Conservation (phyloP, 352 stramenopile species). For the Pythium dissimile region DNA sequence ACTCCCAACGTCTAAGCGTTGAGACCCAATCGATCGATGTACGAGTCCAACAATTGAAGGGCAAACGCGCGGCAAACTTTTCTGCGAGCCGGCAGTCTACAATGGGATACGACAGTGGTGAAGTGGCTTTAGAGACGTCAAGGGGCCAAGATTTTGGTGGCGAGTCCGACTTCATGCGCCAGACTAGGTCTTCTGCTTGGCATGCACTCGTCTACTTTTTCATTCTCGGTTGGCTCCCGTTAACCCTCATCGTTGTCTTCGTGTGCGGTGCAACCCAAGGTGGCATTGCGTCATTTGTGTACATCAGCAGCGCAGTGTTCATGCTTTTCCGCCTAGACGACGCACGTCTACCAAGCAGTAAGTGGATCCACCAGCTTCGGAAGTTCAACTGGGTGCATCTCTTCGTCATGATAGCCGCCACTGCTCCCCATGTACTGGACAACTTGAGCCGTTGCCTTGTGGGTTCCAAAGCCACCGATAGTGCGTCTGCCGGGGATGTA, state of each 20-base stretch:
- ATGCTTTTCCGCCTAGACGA: constrained; percentile 83
- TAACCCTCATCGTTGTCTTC: constrained; percentile 71
- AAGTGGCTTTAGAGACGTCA: constrained; percentile 2
- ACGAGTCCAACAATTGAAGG: constrained; percentile 18
- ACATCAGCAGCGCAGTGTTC: constrained; percentile 59
- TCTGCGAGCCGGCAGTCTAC: not conserved
- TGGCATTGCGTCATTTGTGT: constrained; percentile 67
- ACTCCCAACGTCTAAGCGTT: constrained; percentile 35
- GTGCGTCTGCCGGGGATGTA: constrained; percentile 17
- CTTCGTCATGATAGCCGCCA: constrained; percentile 73
- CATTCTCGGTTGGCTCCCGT: constrained; percentile 58
- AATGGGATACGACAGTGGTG: not conserved
- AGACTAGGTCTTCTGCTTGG: constrained; percentile 64
- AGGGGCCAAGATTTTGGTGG: not conserved
- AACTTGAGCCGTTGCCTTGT: constrained; percentile 52
- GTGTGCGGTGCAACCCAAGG: constrained; percentile 66
- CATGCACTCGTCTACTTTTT: constrained; percentile 68
- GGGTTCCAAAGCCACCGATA: constrained; percentile 12
- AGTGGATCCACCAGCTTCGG: constrained; percentile 71
- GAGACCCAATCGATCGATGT: constrained; percentile 28
- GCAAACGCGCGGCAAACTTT: not conserved
- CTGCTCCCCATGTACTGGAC: constrained; percentile 54
- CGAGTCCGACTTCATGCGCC: constrained; percentile 49
- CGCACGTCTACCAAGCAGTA: constrained; percentile 41
- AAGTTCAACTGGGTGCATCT: constrained; percentile 84